phyloP scores from a whole-genome alignment of 805 yeast genomes.

The Saturnispora quitensis region DNA sequence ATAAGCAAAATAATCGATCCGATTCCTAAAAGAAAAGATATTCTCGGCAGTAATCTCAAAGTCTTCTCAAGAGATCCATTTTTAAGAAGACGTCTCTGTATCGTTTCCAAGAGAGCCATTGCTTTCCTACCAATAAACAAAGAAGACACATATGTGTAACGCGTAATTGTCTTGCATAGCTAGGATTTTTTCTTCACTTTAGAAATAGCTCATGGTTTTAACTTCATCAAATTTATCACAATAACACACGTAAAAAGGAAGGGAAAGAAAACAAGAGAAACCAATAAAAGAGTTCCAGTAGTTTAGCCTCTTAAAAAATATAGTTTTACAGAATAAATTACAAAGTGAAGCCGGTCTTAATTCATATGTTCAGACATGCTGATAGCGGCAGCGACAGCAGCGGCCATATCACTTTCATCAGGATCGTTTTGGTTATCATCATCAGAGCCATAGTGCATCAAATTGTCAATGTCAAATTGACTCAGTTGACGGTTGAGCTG shows the following conservation, averaged over 20 bases:
- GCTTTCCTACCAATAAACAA: neutral
- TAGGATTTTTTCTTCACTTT: neutral
- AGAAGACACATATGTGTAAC: neutral
- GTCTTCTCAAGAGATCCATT: slow-evolving; percentile 40
- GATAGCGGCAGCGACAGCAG: slow-evolving; percentile 15
- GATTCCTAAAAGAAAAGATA: slow-evolving; percentile 35
- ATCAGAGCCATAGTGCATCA: slow-evolving; percentile 5
- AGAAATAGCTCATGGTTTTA: neutral
- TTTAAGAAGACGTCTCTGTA: slow-evolving; percentile 35
- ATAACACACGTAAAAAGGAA: too few species aligned
- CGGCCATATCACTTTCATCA: slow-evolving; percentile 10
- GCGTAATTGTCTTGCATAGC: neutral
- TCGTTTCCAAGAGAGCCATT: slow-evolving; percentile 40
- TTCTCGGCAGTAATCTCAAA: slow-evolving; percentile 32
- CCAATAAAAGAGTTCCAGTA: too few species aligned
- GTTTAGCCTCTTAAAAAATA: neutral
- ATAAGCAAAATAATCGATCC: slow-evolving; percentile 51
- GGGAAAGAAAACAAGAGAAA: neutral
- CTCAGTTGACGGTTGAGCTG: slow-evolving; percentile 26
- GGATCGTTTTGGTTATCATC: slow-evolving; percentile 13
- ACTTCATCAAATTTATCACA: neutral
- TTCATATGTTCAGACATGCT: neutral
- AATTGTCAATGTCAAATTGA: slow-evolving; percentile 16
- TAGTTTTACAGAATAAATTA: neutral
- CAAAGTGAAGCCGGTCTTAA: neutral